phyloP scores from a whole-genome alignment of 257 asterid genomes.

The Paulownia fortunei region DNA sequence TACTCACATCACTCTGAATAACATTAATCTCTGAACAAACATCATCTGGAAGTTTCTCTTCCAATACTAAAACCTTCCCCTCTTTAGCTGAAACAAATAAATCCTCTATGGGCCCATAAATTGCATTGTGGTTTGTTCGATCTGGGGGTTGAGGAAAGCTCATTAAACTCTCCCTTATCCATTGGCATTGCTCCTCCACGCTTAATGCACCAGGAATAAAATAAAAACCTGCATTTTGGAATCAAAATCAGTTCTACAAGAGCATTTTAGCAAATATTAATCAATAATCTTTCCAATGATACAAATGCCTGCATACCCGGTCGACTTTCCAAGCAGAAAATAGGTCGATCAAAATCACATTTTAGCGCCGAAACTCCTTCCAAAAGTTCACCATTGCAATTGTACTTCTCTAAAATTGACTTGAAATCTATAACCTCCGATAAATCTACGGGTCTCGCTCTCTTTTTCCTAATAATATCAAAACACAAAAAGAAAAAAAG shows the following conservation, averaged over 20 bases:
- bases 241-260: neutral
- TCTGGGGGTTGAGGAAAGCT: constrained; percentile 92
- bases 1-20: constrained; percentile 24
- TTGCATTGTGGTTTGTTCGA: constrained; percentile 89
- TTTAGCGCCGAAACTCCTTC: constrained; percentile 61
- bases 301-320: constrained; percentile 64
- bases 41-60: constrained; percentile 38
- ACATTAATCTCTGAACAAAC: constrained; percentile 34
- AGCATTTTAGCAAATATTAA: neutral
- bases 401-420: constrained; percentile 65
- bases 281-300: neutral
- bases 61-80: constrained; percentile 56
- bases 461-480: constrained; percentile 57
- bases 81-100: constrained; percentile 74
- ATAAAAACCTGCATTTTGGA: constrained; percentile 69
- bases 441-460: constrained; percentile 77
- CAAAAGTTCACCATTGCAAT: constrained; percentile 52
- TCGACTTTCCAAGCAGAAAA: constrained; percentile 76
- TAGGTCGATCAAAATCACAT: constrained; percentile 53
- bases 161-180: constrained; percentile 85
- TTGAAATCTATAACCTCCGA: constrained; percentile 93
- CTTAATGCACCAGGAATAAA: constrained; percentile 90
- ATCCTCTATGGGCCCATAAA: constrained; percentile 77
- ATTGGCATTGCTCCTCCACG: constrained; percentile 72
- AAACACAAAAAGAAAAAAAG: neutral